Base-by-base conservation (phyloP, 805 yeast species). In the Candida michaelii region DNA sequence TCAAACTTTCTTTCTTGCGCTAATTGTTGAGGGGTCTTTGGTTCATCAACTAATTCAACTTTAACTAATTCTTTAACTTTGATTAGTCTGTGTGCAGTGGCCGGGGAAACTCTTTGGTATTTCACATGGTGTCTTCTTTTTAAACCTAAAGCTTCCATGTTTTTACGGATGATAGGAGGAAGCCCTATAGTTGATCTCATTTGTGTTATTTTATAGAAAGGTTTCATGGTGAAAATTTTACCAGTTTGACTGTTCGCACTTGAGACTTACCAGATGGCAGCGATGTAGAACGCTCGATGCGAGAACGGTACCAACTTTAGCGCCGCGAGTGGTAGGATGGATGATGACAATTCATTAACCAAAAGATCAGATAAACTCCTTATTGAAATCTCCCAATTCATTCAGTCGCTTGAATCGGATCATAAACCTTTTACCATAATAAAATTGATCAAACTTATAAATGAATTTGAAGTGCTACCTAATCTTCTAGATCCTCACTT, bases 171-270 rank as follows among this genome's bases (percentile, higher is more conserved):
- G 32, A 71, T 65, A 43, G 80, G 77, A 10, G 97, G 95, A 55
- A 89, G 73, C 1, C 96, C 97, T 47, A 91, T 89, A 5, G 89
- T 74, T 2, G 97, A 89, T 59, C 95, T 79, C 40, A 75, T 66
- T 55, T 89, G 89, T 15, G 89, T 82, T 44, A 89, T 79, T 61
- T 85, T 81, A 55, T 70, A 71, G 43, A 46, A 60, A 14, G 23
- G 24, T 16, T 42, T 42, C 44, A 41, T 41, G 31, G 30, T 34
- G 13, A 11, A 17, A 36, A 27, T 12, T 16, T 36, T 36, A 27
- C 16, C 5, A 19, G 23, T 12, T 11, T 19, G 10, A 15, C 11
- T 16, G 23, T 30, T 6, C 23, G 18, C 9, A 11, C 32, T 17
- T 6, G 18, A 21, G n/a, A n/a, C n/a, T n/a, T n/a, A n/a, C n/a